Evolutionary conservation across 805 yeast genomes (phyloP), one percentile per base, ranked within the genome.

Genomic region (Torulaspora gathmanii): DNA sequence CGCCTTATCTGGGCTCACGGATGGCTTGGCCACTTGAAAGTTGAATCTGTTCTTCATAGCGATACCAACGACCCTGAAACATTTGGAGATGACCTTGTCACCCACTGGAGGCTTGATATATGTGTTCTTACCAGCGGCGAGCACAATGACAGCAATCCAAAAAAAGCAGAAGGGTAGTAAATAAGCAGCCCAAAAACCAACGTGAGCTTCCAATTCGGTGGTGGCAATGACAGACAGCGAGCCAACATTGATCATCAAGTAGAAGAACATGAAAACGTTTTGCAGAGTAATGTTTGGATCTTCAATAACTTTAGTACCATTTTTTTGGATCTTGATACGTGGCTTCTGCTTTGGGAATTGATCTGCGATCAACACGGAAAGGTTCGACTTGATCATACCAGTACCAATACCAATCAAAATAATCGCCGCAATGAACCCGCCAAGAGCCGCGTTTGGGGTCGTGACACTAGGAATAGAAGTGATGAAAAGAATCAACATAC

Each of bases 341-440:
- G 80, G 83, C 53, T 75, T 72, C 46, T 76, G 70, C 60, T 79
- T 76, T 36, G 82, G 80, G 60, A 77, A 80, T 66, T 82, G 87
- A 57, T 82, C 86, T 64, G 88, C 90, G 61, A 86, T 79, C 61
- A 86, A 71, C 20, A 63, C 66, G 4, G 88, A 78, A 25, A 85
- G 79, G 56, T 85, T 84, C 33, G 89, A 73, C 63, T 86, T 86
- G 61, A 86, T 86, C 55, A 88, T 83, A 58, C 93, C 93, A 26
- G 93, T 82, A 33, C 88, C 91, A 31, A 83, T 55, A 54, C 91
- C 91, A 56, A 86, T 77, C 42, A 79, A 60, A 47, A 70, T 49
- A 40, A 70, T 65, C 22, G 70, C 50, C 13, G 61, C 58, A 44
- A 69, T 58, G 15, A 79, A 78, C 33, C 91, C 90, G 51, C 81